Evolutionary conservation across 2,329 filamentous ascomycete genomes (phyloP).

Genomic region (Cordyceps fumosorosea): DNA sequence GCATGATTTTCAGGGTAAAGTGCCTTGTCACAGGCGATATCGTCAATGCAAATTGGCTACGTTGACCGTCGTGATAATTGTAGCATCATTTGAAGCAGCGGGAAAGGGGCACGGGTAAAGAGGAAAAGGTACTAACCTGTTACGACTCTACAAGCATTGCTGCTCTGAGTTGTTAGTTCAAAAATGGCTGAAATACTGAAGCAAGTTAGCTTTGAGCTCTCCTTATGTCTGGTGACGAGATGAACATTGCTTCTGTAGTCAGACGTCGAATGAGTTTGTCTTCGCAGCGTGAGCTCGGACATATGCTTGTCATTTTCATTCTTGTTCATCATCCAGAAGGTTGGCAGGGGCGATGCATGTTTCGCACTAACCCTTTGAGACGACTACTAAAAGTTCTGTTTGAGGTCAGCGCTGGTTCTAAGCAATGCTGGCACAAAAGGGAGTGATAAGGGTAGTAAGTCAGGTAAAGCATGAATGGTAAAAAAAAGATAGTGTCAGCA

Average conservation of each 20-base stretch:
- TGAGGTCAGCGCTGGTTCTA: background rate
- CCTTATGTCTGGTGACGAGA: background rate
- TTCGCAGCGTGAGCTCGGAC: constrained; percentile 65
- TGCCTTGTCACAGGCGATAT: constrained; percentile 42
- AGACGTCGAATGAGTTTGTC: constrained; percentile 29
- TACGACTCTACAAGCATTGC: background rate
- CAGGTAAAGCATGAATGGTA: constrained; percentile 68
- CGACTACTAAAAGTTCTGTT: constrained; percentile 20
- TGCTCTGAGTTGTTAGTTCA: background rate
- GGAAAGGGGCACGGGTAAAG: background rate
- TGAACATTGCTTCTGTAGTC: constrained; percentile 8
- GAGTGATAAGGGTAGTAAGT: constrained; percentile 19
- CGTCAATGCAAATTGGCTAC: constrained; percentile 40
- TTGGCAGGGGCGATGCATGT: background rate
- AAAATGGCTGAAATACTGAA: background rate
- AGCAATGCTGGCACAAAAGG: constrained; percentile 18
- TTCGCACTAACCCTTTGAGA: constrained; percentile 13
- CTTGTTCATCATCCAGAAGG: constrained; percentile 68
- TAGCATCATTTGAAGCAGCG: constrained; percentile 31
- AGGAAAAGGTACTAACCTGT: constrained; percentile 23
- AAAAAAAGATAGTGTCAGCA: constrained; percentile 59
- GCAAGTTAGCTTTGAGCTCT: background rate
- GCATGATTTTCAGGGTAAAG: constrained; percentile 23
- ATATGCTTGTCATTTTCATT: constrained; percentile 94
- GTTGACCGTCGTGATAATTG: constrained; percentile 43